Evolutionary conservation across 768 basidiomycete genomes (phyloP).

Genomic region (Suillus luteus): DNA sequence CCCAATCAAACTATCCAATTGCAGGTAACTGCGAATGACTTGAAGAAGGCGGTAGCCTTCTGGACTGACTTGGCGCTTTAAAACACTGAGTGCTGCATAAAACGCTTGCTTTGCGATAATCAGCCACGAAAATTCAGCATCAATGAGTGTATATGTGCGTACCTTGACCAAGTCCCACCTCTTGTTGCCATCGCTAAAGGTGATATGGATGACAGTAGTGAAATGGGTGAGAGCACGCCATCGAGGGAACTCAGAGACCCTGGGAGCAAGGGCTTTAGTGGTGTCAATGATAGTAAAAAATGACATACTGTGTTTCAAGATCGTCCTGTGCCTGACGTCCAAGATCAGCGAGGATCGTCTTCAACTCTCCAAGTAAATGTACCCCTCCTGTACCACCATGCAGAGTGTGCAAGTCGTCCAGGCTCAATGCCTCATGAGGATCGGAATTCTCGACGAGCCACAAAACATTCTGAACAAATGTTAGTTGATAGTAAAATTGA

Average conservation of each 20-base stretch:
- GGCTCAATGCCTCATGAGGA: constrained; percentile 34
- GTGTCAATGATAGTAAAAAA: constrained; percentile 10
- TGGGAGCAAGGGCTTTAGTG: constrained; percentile 16
- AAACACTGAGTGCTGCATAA: background rate
- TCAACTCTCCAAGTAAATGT: constrained; percentile 33
- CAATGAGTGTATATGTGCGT: background rate
- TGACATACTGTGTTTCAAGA: background rate
- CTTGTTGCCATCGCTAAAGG: constrained; percentile 40
- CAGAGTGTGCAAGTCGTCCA: constrained; percentile 41
- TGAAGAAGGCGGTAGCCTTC: constrained; percentile 30
- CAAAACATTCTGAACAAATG: constrained; percentile 38
- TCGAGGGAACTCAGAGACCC: constrained; percentile 30
- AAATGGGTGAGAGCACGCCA: constrained; percentile 41
- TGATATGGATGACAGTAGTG: constrained; percentile 21
- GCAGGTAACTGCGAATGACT: constrained; percentile 33
- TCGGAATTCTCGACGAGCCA: constrained; percentile 39
- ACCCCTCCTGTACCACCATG: constrained; percentile 32
- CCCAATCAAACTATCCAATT: constrained; percentile 31
- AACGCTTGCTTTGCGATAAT: background rate
- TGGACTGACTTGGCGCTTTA: background rate
- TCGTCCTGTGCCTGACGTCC: constrained; percentile 9
- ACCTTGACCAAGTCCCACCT: constrained; percentile 39
- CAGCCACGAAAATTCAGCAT: background rate
- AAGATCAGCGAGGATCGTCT: constrained; percentile 20
- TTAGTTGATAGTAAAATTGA: background rate